Evolutionary conservation across 2,329 filamentous ascomycete species (phyloP), one percentile per base, ranked within the genome.

Genomic region (Cyphellophora europaea): DNA sequence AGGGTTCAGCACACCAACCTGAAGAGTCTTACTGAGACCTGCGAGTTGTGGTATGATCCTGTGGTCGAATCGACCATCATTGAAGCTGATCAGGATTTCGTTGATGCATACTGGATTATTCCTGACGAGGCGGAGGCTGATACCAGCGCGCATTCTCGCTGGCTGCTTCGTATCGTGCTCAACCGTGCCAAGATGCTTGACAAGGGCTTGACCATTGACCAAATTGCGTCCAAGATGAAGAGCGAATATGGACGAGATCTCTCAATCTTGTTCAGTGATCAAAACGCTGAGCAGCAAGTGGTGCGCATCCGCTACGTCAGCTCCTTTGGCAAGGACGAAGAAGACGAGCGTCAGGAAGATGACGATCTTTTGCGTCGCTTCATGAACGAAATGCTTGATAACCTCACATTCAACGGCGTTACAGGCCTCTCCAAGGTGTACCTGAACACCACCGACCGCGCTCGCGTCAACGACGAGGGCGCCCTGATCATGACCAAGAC

Each of bases 21-120:
- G 44, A 82, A 88, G 30, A 91, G 85, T 10, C 85, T 98, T 40
- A 93, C 88, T 1, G 81, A 89, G 29, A 76, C 85, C 30, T 93
- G 88, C 1, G 93, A 98, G 59, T 89, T 98, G 40, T 95, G 94
- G 71, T 96, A 96, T 52, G 91, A 98, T 56, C 91, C 91, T 1
- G 82, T 93, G 40, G 80, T 95, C 40, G 77, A 83, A 49, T 70
- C 74, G 18, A 98, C 93, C 0, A 82, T 79, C 46, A 93, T 98
- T 49, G 73, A 82, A 21, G 83, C 83, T 37, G 91, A 98, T 67
- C 63, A 74, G 41, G 91, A 96, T 53, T 93, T 96, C 75, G 84
- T 98, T 5, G 87, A 95, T 49, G 93, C 89, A 0, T 95, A 94
- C 68, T 96, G 89, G 64, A 77, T 96, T 56, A 84, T 96, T 54